A percentile compares a stretch with the other conserved stretches of the same genome.
Conservation (phyloP, 768 basidiomycete genomes). For the Leccinum broughii region DNA sequence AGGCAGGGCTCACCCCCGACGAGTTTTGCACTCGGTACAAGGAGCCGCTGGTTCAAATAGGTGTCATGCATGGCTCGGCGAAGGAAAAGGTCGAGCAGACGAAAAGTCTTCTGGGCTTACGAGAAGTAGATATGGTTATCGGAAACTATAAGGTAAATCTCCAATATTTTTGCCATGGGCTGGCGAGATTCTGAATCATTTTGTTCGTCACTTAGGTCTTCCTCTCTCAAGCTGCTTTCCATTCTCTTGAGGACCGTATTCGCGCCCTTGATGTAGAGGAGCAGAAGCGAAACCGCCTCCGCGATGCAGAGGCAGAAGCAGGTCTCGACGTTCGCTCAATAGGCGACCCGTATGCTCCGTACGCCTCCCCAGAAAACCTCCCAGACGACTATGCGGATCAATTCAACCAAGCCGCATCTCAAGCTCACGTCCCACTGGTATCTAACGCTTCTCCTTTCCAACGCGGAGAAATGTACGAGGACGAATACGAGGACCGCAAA, state of each 20-base stretch:
- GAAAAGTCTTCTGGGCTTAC: conserved; percentile 52
- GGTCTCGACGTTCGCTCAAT: too few species aligned
- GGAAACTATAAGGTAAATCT: conserved; percentile 78
- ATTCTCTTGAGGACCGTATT: conserved; percentile 82
- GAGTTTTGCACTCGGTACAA: conserved; percentile 69
- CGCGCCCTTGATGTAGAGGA: conserved; percentile 85
- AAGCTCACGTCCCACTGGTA: conserved; percentile 29
- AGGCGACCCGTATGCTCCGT: too few species aligned
- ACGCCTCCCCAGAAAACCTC: too few species aligned
- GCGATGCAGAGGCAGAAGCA: conserved; percentile 38
- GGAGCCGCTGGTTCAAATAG: conserved; percentile 48
- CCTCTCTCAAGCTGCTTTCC: conserved; percentile 84
- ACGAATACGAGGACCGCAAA: conserved; percentile 75
- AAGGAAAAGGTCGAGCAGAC: conserved; percentile 62
- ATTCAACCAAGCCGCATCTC: too few species aligned
- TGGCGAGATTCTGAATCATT: conserved; percentile 7
- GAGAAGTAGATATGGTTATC: conserved; percentile 73
- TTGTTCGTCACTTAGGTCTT: conserved; percentile 62
- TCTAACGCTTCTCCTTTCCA: conserved; percentile 80
- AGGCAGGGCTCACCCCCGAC: conserved; percentile 80
- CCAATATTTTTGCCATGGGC: neutral
- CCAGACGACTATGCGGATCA: too few species aligned
- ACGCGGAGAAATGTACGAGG: conserved; percentile 72
- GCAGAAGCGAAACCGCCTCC: conserved; percentile 74
- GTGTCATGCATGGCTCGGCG: conserved; percentile 60